Conservation (phyloP, 1,139 yeast species). For the Pichia sp. region DNA sequence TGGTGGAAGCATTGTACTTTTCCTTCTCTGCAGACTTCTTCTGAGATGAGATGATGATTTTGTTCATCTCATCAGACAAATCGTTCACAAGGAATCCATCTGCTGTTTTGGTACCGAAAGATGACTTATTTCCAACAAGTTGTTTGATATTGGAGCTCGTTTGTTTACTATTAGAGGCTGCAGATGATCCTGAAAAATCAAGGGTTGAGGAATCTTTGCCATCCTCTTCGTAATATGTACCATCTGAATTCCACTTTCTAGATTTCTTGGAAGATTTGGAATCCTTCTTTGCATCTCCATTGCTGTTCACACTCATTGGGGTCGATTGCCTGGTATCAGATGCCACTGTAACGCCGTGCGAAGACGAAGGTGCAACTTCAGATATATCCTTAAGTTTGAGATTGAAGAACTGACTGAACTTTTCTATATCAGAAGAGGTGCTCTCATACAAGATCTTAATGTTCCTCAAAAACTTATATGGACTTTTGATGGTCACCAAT, state of each 20-base stretch:
- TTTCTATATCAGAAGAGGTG: constrained; percentile 14
- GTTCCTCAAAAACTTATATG: constrained; percentile 28
- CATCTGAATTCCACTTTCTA: constrained; percentile 45
- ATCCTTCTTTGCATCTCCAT: not conserved
- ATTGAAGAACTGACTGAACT: constrained; percentile 24
- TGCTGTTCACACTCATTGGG: not conserved
- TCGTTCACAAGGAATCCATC: constrained; percentile 47
- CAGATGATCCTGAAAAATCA: constrained; percentile 37
- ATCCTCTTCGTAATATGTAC: constrained; percentile 33
- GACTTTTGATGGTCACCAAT: constrained; percentile 26
- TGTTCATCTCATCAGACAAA: constrained; percentile 38
- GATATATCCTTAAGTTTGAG: constrained; percentile 17
- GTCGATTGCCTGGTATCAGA: not conserved
- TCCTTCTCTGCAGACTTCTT: constrained; percentile 13
- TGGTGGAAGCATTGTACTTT: constrained; percentile 22
- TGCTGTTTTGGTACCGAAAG: constrained; percentile 39
- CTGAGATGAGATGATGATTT: constrained; percentile 27
- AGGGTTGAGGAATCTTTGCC: constrained; percentile 28
- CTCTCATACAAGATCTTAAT: constrained; percentile 23
- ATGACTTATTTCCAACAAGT: constrained; percentile 31
- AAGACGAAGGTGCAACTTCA: too few species aligned
- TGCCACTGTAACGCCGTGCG: constrained; percentile 3
- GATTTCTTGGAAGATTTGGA: constrained; percentile 26
- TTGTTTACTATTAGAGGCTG: constrained; percentile 10
- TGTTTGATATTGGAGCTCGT: constrained; percentile 22